These are phyloP conservation scores for Paecilomyces fulvus DNA, from an alignment of 2,329 filamentous ascomycete species.

Conservation along the genomic window DNA sequence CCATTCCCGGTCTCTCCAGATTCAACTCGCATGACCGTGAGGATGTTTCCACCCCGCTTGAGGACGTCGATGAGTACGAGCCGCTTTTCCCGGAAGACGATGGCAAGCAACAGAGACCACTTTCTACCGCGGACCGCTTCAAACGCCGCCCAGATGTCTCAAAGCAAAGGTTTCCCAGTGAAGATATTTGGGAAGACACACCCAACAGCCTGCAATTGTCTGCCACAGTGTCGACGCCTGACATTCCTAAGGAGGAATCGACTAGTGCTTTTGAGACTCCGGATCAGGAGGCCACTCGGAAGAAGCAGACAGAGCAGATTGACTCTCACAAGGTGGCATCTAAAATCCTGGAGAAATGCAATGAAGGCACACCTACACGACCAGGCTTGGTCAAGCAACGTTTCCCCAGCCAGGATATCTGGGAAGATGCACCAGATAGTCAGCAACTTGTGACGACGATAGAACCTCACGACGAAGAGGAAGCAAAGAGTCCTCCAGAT, in stretches of 20 bases:
- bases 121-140: conserved; percentile 47
- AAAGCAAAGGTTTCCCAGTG: conserved; percentile 74
- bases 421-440: conserved; percentile 89
- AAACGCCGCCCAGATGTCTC: conserved; percentile 46
- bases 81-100: conserved; percentile 82
- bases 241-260: conserved; percentile 44
- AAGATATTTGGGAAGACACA: conserved; percentile 95
- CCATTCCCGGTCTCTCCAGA: conserved; percentile 43
- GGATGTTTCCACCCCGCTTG: conserved; percentile 58
- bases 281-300: conserved; percentile 41
- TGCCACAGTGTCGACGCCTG: conserved; percentile 77
- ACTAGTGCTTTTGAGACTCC: conserved; percentile 34
- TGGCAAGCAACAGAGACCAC: conserved; percentile 45
- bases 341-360: conserved; percentile 24
- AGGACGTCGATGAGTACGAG: conserved; percentile 90
- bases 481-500: conserved; percentile 33
- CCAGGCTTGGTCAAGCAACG: conserved; percentile 53
- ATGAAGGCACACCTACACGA: conserved; percentile 26
- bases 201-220: conserved; percentile 71
- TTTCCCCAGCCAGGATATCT: conserved; percentile 87
- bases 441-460: conserved; percentile 66
- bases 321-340: conserved; percentile 26
- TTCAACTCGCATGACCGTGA: conserved; percentile 48
- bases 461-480: conserved; percentile 39
- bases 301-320: conserved; percentile 31